phyloP scores from a whole-genome alignment of 2,329 filamentous ascomycete genomes.

The Fusarium buharicum region DNA sequence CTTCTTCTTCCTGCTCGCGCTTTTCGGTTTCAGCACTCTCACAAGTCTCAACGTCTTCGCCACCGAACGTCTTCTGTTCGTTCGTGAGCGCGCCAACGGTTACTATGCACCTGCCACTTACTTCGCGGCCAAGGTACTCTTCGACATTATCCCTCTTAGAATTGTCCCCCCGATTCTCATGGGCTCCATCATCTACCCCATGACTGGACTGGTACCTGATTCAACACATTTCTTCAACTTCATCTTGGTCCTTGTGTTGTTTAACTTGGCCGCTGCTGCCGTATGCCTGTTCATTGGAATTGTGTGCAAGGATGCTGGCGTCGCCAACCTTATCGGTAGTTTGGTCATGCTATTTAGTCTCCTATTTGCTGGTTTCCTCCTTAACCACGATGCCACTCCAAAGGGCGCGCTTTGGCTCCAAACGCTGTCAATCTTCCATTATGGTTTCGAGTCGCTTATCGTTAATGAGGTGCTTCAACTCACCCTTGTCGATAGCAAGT shows the following conservation, averaged over 20 bases:
- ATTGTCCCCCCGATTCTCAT: conserved; percentile 95
- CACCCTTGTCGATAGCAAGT: conserved; percentile 91
- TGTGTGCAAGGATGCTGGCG: conserved; percentile 87
- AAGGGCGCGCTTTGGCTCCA: conserved; percentile 88
- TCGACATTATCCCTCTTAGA: conserved; percentile 94
- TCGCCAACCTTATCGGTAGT: conserved; percentile 93
- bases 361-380: conserved; percentile 89
- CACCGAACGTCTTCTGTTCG: conserved; percentile 87
- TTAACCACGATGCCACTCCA: conserved; percentile 95
- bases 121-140: conserved; percentile 96
- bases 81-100: conserved; percentile 93
- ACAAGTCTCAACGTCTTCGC: conserved; percentile 95
- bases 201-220: conserved; percentile 91
- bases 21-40: conserved; percentile 96
- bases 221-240: conserved; percentile 89
- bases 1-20: conserved; percentile 95
- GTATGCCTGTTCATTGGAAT: conserved; percentile 98
- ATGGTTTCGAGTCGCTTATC: conserved; percentile 93
- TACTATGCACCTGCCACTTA: conserved; percentile 96
- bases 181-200: conserved; percentile 95
- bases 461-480: conserved; percentile 96
- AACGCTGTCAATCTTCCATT: conserved; percentile 96
- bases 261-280: conserved; percentile 92
- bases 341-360: conserved; percentile 98
- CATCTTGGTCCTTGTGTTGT: conserved; percentile 89